phyloP scores from a whole-genome alignment of 75 land plant species.

The Sequoiadendron giganteum region DNA sequence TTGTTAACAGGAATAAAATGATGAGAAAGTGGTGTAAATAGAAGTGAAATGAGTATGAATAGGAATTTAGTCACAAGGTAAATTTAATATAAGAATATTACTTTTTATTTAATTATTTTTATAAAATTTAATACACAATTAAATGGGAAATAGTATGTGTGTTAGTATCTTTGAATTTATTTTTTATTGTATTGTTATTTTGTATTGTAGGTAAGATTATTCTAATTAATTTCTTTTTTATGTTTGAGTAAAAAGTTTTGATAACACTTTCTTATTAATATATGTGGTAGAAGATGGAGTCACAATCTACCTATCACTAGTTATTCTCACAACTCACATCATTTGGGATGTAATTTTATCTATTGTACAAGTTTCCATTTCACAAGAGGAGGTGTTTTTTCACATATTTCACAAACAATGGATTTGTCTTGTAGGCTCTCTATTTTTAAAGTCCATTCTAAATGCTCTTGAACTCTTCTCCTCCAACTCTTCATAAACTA shows the following conservation, averaged over 20 bases:
- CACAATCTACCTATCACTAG: not conserved
- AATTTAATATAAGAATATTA: too few species aligned
- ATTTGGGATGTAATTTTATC: not conserved
- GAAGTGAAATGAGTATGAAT: too few species aligned
- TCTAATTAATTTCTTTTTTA: not conserved
- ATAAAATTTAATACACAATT: too few species aligned
- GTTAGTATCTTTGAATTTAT: too few species aligned
- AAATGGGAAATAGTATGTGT: too few species aligned
- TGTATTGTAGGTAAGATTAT: constrained; percentile 44
- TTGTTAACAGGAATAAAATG: too few species aligned
- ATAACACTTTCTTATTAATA: not conserved
- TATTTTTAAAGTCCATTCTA: not conserved
- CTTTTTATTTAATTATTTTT: too few species aligned
- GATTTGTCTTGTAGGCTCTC: not conserved
- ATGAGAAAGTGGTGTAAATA: too few species aligned
- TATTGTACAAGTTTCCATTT: not conserved
- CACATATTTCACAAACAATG: not conserved
- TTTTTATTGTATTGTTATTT: constrained; percentile 39
- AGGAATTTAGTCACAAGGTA: too few species aligned
- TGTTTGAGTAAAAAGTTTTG: not conserved
- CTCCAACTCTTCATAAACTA: not conserved
- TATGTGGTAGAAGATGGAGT: not conserved
- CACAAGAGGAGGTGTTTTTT: not conserved
- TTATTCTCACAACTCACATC: not conserved
- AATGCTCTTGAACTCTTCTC: not conserved